phyloP scores from a whole-genome alignment of 169 alveolate genomes.

The Plasmodium chabaudi region DNA sequence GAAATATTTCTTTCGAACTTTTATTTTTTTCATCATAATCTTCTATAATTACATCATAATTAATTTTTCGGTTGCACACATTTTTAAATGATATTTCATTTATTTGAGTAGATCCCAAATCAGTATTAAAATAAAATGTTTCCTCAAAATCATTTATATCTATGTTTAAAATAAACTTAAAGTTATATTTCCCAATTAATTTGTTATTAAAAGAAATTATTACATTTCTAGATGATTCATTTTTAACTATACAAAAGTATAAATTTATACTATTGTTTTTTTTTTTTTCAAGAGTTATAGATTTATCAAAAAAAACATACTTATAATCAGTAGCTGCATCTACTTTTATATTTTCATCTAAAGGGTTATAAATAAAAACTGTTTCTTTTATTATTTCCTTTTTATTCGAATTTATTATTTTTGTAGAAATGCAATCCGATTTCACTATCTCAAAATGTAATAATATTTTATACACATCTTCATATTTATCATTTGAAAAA shows the following conservation, averaged over 20 bases:
- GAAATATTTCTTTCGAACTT: conserved; percentile 51
- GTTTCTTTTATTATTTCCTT: conserved; percentile 60
- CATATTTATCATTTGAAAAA: conserved; percentile 65
- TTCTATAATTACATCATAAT: conserved; percentile 72
- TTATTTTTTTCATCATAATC: conserved; percentile 71
- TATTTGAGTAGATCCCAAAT: conserved; percentile 62
- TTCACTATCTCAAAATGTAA: conserved; percentile 56
- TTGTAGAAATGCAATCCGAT: conserved; percentile 26
- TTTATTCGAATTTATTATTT: conserved; percentile 43
- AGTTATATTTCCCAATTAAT: conserved; percentile 41
- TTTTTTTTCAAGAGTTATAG: conserved; percentile 47
- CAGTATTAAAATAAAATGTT: conserved; percentile 69
- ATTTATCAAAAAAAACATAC: conserved; percentile 49
- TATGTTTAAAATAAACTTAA: conserved; percentile 69
- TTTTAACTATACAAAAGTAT: conserved; percentile 58
- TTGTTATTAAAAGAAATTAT: conserved; percentile 47
- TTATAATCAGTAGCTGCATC: conserved; percentile 59
- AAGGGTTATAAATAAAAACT: conserved; percentile 53
- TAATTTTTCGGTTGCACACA: conserved; percentile 71
- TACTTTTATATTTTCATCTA: conserved; percentile 63
- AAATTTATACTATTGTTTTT: conserved; percentile 45
- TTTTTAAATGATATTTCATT: conserved; percentile 73
- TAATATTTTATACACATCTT: conserved; percentile 65
- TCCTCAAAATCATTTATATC: conserved; percentile 56
- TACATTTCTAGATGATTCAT: conserved; percentile 40